Conservation (phyloP, 2,329 filamentous ascomycete genomes). For the Beauveria pseudobassiana region DNA sequence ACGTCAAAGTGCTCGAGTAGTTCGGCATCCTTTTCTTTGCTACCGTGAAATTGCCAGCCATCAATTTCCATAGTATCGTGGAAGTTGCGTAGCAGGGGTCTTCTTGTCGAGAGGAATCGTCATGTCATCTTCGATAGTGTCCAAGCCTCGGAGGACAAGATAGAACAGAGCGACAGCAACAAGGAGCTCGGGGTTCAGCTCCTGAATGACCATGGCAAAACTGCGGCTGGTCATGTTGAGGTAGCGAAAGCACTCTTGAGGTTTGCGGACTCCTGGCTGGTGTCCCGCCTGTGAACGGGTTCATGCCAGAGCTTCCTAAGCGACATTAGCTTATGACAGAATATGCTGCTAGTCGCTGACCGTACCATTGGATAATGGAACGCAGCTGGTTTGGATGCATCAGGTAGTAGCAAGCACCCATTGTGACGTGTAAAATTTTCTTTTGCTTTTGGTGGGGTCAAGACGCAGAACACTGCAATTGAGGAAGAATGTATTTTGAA, state of each 20-base stretch:
- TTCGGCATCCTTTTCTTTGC: slow-evolving; percentile 89
- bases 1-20: slow-evolving; percentile 88
- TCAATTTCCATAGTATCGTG: slow-evolving; percentile 70
- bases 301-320: slow-evolving; percentile 93
- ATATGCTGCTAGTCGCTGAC: slow-evolving; percentile 18
- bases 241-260: slow-evolving; percentile 79
- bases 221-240: slow-evolving; percentile 86
- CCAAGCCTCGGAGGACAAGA: slow-evolving; percentile 80
- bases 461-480: neutral
- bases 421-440: slow-evolving; percentile 29
- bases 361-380: slow-evolving; percentile 82
- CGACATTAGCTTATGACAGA: slow-evolving; percentile 15
- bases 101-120: slow-evolving; percentile 76
- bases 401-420: slow-evolving; percentile 63
- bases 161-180: slow-evolving; percentile 90
- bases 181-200: slow-evolving; percentile 89
- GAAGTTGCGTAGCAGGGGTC: slow-evolving; percentile 82
- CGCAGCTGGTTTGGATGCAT: slow-evolving; percentile 72
- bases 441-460: neutral
- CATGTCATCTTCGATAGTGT: slow-evolving; percentile 99
- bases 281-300: slow-evolving; percentile 77
- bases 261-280: slow-evolving; percentile 63
- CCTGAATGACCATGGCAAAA: slow-evolving; percentile 88
- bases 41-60: slow-evolving; percentile 85
- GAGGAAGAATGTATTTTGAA: neutral